Base-by-base conservation (phyloP, 768 basidiomycete genomes). In the Lactarius tabidus region DNA sequence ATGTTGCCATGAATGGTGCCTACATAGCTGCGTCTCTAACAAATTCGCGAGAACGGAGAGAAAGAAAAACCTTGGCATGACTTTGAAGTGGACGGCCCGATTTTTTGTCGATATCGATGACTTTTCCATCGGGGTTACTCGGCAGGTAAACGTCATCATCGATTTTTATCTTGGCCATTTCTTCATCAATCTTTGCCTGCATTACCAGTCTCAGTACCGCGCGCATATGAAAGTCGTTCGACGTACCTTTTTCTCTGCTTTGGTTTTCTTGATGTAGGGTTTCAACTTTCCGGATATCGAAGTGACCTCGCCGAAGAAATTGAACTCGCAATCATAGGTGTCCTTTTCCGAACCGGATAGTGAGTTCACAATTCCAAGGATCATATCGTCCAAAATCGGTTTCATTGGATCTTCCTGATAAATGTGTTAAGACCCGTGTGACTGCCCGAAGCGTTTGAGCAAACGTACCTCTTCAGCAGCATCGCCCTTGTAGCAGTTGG, bases 1-100 rank as follows among this genome's bases (percentile, higher is more conserved):
- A 99, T 1, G 96, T 98, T 1, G 97, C 97, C 97, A 99, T 98
- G 79, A 99, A 99, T 0, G 97, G 97, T 12, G 97, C 95, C 95
- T 98, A 65, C 36, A 39, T 43, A 62, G 54, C 41, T 62, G n/a
- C 65, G 68, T 53, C 23, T 64, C 38, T 51, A 59, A 33, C 18
- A 29, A 38, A 53, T 8, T 43, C 18, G 59, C 28, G n/a, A 59
- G 18, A 35, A 41, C 31, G 54, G 7, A 31, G 3, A 23, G 18
- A 51, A 61, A 75, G 5, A 18, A 63, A 48, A 59, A 93, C 95
- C 83, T 99, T 99, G 15, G 97, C 97, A 71, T 99, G 97, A 73
- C 92, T 95, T 76, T 99, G 97, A 31, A 99, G 78, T 1, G 97
- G 97, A 33, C 96, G 82, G 2, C 97, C 97, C 5, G 96, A 97